A percentile compares a stretch with the other conserved stretches of the same genome.
These are phyloP conservation scores for Silene coronaria DNA, from an alignment of 179 eudicot species.

Conservation along the genomic window DNA sequence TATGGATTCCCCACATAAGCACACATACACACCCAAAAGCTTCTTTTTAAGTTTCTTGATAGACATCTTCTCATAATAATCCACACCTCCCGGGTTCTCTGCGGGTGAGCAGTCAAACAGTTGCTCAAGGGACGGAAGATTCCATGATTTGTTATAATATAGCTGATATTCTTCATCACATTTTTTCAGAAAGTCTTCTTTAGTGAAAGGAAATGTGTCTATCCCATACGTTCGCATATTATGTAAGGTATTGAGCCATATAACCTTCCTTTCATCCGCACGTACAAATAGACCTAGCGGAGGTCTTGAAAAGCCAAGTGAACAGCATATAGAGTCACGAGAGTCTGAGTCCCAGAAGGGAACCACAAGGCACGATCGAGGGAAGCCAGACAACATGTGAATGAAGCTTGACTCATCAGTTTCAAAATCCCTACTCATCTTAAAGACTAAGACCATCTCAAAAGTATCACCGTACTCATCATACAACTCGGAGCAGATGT, in stretches of 20 bases:
- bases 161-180: background rate
- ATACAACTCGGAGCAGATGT: background rate
- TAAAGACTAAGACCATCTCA: background rate
- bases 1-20: too few species aligned
- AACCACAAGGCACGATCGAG: background rate
- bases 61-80: too few species aligned
- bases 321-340: too few species aligned
- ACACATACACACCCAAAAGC: too few species aligned
- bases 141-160: too few species aligned
- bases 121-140: too few species aligned
- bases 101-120: too few species aligned
- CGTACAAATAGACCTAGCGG: background rate
- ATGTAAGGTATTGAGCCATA: background rate
- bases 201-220: background rate
- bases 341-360: background rate
- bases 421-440: background rate
- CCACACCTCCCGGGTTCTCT: too few species aligned
- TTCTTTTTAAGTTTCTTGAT: too few species aligned
- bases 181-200: background rate
- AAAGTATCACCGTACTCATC: background rate
- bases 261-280: background rate
- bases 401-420: background rate
- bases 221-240: background rate
- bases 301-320: background rate
- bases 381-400: background rate